These are phyloP conservation scores for Massarina eburnea DNA, from an alignment of 2,329 filamentous ascomycete species.

Conservation along the genomic window DNA sequence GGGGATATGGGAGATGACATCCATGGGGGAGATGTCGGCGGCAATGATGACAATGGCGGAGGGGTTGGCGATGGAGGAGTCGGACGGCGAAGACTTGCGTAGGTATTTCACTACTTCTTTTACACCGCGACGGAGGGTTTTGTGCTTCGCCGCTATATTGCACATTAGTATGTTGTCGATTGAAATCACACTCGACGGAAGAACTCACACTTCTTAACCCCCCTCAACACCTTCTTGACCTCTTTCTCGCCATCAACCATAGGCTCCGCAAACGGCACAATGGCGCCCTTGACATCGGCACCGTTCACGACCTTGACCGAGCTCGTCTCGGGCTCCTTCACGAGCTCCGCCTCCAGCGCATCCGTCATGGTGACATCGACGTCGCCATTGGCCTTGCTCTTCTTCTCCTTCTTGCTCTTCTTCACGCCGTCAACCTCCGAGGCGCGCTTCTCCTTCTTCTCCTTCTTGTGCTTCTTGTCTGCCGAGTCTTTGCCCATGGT, in stretches of 20 bases:
- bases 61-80: conserved; percentile 56
- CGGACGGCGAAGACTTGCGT: conserved; percentile 76
- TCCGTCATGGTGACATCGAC: conserved; percentile 54
- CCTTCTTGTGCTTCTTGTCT: conserved; percentile 55
- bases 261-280: conserved; percentile 83
- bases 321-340: conserved; percentile 62
- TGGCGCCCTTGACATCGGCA: conserved; percentile 53
- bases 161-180: conserved; percentile 8
- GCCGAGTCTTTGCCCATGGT: conserved; percentile 41
- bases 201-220: conserved; percentile 60
- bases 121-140: conserved; percentile 94
- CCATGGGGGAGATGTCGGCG: conserved; percentile 96
- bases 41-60: conserved; percentile 84
- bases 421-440: conserved; percentile 41
- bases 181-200: not conserved
- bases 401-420: conserved; percentile 59
- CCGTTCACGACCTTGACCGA: conserved; percentile 46
- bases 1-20: conserved; percentile 97
- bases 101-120: conserved; percentile 99
- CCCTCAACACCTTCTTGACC: conserved; percentile 66
- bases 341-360: conserved; percentile 58
- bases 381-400: conserved; percentile 65
- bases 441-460: conserved; percentile 68
- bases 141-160: conserved; percentile 81
- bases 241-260: conserved; percentile 74